Evolutionary conservation across 2,329 filamentous ascomycete genomes (phyloP).

Genomic region (Dichotomopilus funicola): DNA sequence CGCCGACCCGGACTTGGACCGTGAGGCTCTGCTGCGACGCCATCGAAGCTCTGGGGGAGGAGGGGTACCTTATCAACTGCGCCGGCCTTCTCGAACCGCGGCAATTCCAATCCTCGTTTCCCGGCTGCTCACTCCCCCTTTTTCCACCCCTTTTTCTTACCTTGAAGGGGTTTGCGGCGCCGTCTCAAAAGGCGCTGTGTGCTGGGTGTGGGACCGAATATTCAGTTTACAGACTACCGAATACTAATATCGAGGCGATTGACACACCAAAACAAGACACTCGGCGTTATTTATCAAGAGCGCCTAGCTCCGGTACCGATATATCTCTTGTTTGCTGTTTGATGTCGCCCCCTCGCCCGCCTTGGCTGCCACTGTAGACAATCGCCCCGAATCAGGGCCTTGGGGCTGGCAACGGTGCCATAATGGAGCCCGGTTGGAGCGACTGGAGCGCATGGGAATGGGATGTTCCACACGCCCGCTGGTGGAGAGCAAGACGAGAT

Average conservation of each 20-base stretch:
- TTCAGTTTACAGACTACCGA: too few species aligned
- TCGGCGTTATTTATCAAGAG: neutral
- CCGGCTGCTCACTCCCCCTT: neutral
- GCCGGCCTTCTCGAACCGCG: neutral
- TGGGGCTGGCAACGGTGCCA: neutral
- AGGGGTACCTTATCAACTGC: neutral
- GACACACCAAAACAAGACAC: neutral
- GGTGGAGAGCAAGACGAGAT: conserved; percentile 28
- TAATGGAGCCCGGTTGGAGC: conserved; percentile 8
- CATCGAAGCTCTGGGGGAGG: neutral
- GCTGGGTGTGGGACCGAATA: neutral
- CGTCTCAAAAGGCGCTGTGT: neutral
- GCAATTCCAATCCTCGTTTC: neutral
- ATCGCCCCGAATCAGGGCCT: neutral
- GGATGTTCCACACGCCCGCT: conserved; percentile 22
- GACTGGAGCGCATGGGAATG: conserved; percentile 28
- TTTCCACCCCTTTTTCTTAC: neutral
- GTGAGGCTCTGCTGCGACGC: conserved; percentile 5
- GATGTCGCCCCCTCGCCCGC: neutral
- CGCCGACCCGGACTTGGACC: neutral
- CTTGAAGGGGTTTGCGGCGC: neutral
- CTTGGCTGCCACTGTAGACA: neutral
- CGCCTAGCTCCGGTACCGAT: too few species aligned
- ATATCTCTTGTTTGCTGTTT: neutral
- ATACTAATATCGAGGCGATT: too few species aligned